Evolutionary conservation across 768 basidiomycete genomes (phyloP).

Genomic region (Paxillus involutus): DNA sequence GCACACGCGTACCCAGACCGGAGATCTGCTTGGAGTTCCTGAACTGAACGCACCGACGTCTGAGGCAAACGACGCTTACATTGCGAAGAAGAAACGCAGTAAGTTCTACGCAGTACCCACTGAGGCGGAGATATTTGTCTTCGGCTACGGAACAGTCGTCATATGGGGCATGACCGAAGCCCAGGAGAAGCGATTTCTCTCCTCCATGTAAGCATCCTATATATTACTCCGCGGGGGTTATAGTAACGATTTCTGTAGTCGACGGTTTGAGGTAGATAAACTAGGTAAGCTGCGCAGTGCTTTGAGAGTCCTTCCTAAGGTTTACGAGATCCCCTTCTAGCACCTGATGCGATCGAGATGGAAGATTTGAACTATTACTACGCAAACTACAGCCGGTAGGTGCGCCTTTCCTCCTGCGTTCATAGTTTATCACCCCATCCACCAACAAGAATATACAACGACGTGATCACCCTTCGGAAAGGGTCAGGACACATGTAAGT

Average conservation of each 20-base stretch:
- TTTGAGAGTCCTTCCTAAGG: background rate
- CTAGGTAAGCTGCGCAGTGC: slow-evolving; percentile 49
- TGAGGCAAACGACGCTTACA: slow-evolving; percentile 33
- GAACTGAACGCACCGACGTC: slow-evolving; percentile 43
- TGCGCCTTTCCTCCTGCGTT: slow-evolving; percentile 10
- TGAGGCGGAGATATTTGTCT: slow-evolving; percentile 89
- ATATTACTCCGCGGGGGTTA: background rate
- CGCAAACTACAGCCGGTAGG: slow-evolving; percentile 91
- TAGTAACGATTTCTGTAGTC: slow-evolving; percentile 45
- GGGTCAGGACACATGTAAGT: slow-evolving; percentile 94
- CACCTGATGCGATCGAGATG: slow-evolving; percentile 89
- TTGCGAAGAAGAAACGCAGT: slow-evolving; percentile 52
- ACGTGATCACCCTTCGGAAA: slow-evolving; percentile 92
- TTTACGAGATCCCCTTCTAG: slow-evolving; percentile 37
- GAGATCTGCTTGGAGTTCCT: slow-evolving; percentile 77
- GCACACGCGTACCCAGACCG: slow-evolving; percentile 41
- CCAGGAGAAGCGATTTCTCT: slow-evolving; percentile 87
- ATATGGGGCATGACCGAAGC: slow-evolving; percentile 98
- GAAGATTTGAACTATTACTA: slow-evolving; percentile 97
- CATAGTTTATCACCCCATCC: slow-evolving; percentile 20
- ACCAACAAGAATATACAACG: slow-evolving; percentile 82
- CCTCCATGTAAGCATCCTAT: slow-evolving; percentile 72
- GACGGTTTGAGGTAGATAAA: slow-evolving; percentile 91
- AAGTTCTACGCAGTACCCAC: slow-evolving; percentile 66
- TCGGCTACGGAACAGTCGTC: slow-evolving; percentile 92